Base-by-base conservation (phyloP, 1,284 basidiomycete genomes). In the Ceratorhiza oryzae-sativae region DNA sequence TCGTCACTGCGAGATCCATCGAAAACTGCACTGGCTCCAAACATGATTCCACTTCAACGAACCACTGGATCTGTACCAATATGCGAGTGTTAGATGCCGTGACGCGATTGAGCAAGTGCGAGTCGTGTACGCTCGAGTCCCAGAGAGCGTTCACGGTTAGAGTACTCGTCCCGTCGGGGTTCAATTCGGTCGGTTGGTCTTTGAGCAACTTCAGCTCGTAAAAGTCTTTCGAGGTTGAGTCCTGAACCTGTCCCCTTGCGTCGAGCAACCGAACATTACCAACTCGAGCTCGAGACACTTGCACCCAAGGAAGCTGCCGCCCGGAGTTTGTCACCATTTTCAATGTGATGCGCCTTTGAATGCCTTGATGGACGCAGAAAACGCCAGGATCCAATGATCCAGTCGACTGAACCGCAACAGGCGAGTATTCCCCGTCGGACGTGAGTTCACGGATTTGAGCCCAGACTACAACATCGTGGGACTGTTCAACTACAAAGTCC, bases 51-150 rank as follows among this genome's bases (percentile, higher is more conserved):
- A 96, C 88, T 9, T 88, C 90, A 18, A 98, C 86, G 32, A 88
- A 84, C 85, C 91, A 95, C 32, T 84, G 86, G 1, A 97, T 78
- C 76, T 92, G 90, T 39, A 98, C 80, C 41, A 98, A 82, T 9
- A 97, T 85, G 25, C 93, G 88, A 75, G 96, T 93, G 53, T 89
- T 89, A 3, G 86, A 79, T 0, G 87, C 84, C 0, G 97, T 98
- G 25, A 94, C 88, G 18, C 90, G 87, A 80, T 98, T 97, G 73
- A 99, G 85, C 67, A 96, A 84, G 18, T 88, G 80, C 3, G 93
- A 95, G 77, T 95, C 90, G 80, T 98, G 97, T 5, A 94, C 84
- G 73, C 94, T 94, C 1, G 93, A 94, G 81, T 99, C 97, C 97
- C 97, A 99, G 3, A 93, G 84, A 0, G 90, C 90, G 63, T 88